Evolutionary conservation across 1,284 basidiomycete species (phyloP).

Genomic region (Papiliotrema laurentii): DNA sequence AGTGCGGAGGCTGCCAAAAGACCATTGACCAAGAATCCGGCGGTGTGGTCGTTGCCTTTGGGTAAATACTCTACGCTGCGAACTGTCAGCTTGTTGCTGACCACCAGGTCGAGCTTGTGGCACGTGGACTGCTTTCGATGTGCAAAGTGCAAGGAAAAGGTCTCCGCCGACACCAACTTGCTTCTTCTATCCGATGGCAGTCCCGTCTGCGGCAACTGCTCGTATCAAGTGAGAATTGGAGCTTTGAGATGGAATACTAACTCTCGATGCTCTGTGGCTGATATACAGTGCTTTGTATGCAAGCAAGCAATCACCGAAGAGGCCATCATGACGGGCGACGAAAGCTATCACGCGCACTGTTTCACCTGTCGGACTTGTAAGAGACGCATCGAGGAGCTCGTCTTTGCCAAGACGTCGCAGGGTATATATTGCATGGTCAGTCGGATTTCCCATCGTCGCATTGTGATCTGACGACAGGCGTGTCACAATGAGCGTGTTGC

Average conservation of each 20-base stretch:
- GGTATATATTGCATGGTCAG: constrained; percentile 94
- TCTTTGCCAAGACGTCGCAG: constrained; percentile 96
- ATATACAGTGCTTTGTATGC: constrained; percentile 74
- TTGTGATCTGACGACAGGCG: constrained; percentile 36
- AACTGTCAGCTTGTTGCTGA: constrained; percentile 4
- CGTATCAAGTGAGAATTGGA: constrained; percentile 60
- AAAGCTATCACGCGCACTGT: constrained; percentile 96
- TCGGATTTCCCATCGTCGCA: background rate
- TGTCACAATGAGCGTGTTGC: constrained; percentile 97
- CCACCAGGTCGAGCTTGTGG: constrained; percentile 43
- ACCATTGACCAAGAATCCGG: constrained; percentile 78
- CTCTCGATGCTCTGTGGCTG: background rate
- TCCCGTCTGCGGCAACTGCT: constrained; percentile 94
- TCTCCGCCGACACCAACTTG: constrained; percentile 84
- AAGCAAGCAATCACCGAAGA: constrained; percentile 88
- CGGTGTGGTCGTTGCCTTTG: constrained; percentile 85
- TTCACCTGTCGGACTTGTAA: constrained; percentile 96
- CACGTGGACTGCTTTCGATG: constrained; percentile 52
- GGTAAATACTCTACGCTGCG: constrained; percentile 53
- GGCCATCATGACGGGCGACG: constrained; percentile 98
- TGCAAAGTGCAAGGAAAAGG: constrained; percentile 53
- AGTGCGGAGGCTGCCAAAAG: constrained; percentile 77
- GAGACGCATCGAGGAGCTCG: constrained; percentile 91
- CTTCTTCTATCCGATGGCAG: constrained; percentile 92
- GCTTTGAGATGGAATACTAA: background rate